Base-by-base conservation (phyloP, 805 yeast genomes). In the Lipomyces japonicus region DNA sequence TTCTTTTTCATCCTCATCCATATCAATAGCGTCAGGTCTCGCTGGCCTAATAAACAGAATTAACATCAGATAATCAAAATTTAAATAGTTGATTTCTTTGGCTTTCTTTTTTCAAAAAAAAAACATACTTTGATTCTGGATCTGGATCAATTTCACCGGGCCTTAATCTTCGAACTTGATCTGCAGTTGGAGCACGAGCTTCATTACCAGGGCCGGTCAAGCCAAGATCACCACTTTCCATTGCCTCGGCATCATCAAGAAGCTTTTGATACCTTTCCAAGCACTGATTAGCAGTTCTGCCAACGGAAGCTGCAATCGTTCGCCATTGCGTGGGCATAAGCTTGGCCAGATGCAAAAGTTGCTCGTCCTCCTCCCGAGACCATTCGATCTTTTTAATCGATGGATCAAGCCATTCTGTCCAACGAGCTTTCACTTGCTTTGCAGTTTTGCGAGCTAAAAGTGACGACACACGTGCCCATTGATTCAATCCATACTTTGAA, bases 291-390 rank as follows among this genome's bases (percentile, higher is more conserved):
- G 96, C 91, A 0, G 97, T 86, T 51, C 97, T 72, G 0, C 90
- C 89, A 65, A 90, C 71, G 7, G 82, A 66, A 4, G 86, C 79
- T 1, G 95, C 84, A n/a, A 93, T 86, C 1, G 93, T 80, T 40
- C 95, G 77, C 98, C 98, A 91, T 68, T 90, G 97, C 55, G 90
- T 88, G 1, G 97, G 97, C 58, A 90, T 69, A 30, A 81, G 66
- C 58, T 79, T 77, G 0, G 86, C 89, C 51, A 88, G 61, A 30
- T 77, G 74, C 49, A 89, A 65, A 41, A 91, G 71, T 62, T 77
- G 77, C 39, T 78, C 81, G 65, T 91, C 98, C 52, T 90, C 95
- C 24, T 79, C 82, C 25, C 74, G 71, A 0, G 84, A 69, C 93
- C 96, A 93, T 24, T 76, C 82, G 0, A 68, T 51, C 55, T 79